Evolutionary conservation across 139 green algal genomes (phyloP), one percentile per base, ranked within the genome.

Genomic region (Pedinophyceae sp.): DNA sequence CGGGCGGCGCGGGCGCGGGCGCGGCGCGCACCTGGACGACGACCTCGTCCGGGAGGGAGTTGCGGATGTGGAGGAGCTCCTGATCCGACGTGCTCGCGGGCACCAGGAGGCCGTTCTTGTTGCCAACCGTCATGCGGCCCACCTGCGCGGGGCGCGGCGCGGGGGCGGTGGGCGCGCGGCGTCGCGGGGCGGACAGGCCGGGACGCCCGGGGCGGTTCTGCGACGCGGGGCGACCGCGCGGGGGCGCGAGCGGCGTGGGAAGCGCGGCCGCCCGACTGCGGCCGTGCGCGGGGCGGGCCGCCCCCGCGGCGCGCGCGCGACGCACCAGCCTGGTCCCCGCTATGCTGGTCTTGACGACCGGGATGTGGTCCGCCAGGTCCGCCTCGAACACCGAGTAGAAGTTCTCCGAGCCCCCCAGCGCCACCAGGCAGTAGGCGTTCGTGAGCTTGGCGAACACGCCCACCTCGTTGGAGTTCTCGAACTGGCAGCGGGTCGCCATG

Each of bases 361-460:
- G 92, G 25, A 99, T 93, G 66, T 95, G 83, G 43, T 97, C 88
- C 19, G 83, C 70, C 22, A 99, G 70, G 67, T 99, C 92, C 20
- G 81, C 70, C 63, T 98, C 87, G 67, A 98, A 99, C 7, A 93
- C 84, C 80, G 73, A 82, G 79, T 96, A 97, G 52, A 98, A 98
- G 72, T 95, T 97, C 62, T 98, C 90, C 4, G 84, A 81, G 1
- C 72, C 84, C 6, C 90, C 90, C 26, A 89, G 54, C 0, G 91
- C 90, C 1, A 84, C 76, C 2, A 98, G 64, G 55, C 77, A 88
- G 66, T 98, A 98, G 16, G 82, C 74, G 51, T 94, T 95, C 2
- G 90, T 98, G 13, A 98, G 72, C 57, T 88, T 89, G 2, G 81
- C 77, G 51, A 98, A 98, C 1, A 97, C 90, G 24, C 91, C 90